These are phyloP conservation scores for Pythium volutum DNA, from an alignment of 352 stramenopile species.

Conservation along the genomic window DNA sequence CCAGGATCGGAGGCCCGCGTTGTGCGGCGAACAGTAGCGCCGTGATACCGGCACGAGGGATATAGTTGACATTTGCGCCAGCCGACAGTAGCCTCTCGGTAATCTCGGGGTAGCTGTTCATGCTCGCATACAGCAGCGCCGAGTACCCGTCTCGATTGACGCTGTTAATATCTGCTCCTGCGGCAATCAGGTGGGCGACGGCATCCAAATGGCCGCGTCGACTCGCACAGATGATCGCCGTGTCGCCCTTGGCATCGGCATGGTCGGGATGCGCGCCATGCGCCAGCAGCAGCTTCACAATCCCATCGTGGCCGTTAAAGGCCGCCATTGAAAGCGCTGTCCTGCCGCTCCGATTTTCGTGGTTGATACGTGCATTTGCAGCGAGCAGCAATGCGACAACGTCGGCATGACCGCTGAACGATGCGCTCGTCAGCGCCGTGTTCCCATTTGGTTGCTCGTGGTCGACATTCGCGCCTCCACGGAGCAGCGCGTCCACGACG, in stretches of 20 bases:
- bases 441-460: too few species aligned
- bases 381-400: background rate
- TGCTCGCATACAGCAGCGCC: background rate
- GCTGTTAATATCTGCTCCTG: background rate
- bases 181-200: background rate
- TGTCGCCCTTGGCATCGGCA: background rate
- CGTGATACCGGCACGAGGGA: background rate
- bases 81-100: background rate
- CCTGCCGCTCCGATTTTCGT: background rate
- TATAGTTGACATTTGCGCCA: background rate
- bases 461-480: too few species aligned
- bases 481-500: too few species aligned
- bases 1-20: background rate
- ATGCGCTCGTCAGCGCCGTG: background rate
- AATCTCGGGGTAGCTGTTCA: background rate
- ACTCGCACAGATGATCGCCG: background rate
- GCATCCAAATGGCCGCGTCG: background rate
- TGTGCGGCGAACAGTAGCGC: background rate
- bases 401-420: background rate
- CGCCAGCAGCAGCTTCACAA: background rate
- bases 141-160: background rate
- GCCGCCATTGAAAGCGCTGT: background rate
- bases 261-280: background rate
- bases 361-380: background rate
- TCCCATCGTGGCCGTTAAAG: background rate